Evolutionary conservation across 2,329 filamentous ascomycete genomes (phyloP).

Genomic region (Pezicula carpinea): DNA sequence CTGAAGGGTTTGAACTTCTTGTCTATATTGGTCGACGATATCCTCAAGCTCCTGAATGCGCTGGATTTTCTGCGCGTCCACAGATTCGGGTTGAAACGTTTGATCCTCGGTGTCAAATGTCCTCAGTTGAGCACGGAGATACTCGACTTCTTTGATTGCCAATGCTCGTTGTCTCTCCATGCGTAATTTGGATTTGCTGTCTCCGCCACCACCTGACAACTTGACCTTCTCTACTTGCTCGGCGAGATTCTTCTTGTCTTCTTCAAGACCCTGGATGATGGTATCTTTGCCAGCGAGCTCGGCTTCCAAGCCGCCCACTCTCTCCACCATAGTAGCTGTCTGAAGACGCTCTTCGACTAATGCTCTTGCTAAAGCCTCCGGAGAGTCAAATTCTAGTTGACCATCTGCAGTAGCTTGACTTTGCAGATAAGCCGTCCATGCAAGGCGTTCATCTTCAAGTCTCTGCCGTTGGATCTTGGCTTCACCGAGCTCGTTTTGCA

Average conservation of each 20-base stretch:
- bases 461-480: constrained; percentile 77
- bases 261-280: constrained; percentile 66
- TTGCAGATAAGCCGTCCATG: constrained; percentile 84
- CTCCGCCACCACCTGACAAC: constrained; percentile 39
- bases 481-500: constrained; percentile 75
- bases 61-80: constrained; percentile 68
- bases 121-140: constrained; percentile 86
- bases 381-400: constrained; percentile 76
- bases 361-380: constrained; percentile 80
- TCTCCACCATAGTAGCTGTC: constrained; percentile 73
- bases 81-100: constrained; percentile 75
- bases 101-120: constrained; percentile 83
- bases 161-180: constrained; percentile 82
- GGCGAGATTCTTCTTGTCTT: constrained; percentile 60
- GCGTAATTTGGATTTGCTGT: constrained; percentile 66
- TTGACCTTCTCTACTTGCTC: constrained; percentile 69
- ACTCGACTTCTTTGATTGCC: constrained; percentile 89
- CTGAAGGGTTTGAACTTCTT: constrained; percentile 71
- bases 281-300: constrained; percentile 75
- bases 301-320: constrained; percentile 71
- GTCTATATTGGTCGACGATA: constrained; percentile 82
- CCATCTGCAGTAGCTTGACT: constrained; percentile 56
- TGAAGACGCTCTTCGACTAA: constrained; percentile 79
- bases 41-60: constrained; percentile 78
- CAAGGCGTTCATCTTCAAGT: constrained; percentile 79